Percentiles rank a stretch among this genome's conserved stretches.
Evolutionary conservation across 352 stramenopile species (phyloP).

Genomic region (Phytophthora sansomeana): DNA sequence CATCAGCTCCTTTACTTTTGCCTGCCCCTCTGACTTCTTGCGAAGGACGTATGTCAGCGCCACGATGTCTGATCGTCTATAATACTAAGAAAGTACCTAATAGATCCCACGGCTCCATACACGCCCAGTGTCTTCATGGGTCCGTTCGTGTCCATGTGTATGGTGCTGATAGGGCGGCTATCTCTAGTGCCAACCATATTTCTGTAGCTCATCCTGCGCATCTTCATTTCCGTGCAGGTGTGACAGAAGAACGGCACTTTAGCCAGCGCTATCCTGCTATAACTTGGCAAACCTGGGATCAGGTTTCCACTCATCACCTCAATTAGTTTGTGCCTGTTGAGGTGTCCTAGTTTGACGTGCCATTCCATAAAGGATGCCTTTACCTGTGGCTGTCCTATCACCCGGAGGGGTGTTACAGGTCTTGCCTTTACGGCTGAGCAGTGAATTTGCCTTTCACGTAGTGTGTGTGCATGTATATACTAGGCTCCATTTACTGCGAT

Average conservation of each 20-base stretch:
- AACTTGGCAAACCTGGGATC: background rate
- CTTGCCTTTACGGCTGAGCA: conserved; percentile 1
- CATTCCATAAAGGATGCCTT: conserved; percentile 2
- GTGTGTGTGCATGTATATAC: background rate
- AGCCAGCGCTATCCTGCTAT: background rate
- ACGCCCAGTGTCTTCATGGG: no score
- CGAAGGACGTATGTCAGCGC: background rate
- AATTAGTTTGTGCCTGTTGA: no score
- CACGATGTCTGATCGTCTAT: no score
- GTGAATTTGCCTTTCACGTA: background rate
- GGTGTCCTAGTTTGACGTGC: no score
- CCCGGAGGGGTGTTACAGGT: background rate
- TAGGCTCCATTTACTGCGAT: background rate
- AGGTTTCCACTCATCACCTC: background rate
- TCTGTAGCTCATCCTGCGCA: background rate
- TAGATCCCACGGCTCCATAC: no score
- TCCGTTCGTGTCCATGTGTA: no score
- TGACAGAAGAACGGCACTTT: conserved; percentile 1
- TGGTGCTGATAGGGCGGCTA: no score
- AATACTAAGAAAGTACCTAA: no score
- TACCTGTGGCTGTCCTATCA: background rate
- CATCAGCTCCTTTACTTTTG: background rate
- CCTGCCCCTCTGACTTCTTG: background rate
- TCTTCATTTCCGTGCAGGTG: conserved; percentile 4
- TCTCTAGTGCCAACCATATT: no score